phyloP scores from a whole-genome alignment of 331 rosid genomes.

The Acacia pycnantha region DNA sequence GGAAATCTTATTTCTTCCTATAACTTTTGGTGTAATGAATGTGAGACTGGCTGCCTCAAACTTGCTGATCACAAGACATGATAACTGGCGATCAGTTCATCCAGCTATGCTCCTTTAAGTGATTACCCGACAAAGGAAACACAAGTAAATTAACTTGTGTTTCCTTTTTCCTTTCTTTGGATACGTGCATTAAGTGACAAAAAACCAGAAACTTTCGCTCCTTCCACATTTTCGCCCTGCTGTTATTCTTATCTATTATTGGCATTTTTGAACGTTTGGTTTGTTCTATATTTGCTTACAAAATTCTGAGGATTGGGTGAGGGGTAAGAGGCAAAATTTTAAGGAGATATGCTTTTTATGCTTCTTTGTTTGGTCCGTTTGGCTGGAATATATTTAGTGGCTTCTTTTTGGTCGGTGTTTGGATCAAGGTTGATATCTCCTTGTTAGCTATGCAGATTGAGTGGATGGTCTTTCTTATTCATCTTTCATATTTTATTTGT shows the following conservation, averaged over 20 bases:
- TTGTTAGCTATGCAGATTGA: not conserved
- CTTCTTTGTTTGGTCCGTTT: not conserved
- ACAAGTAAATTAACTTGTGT: not conserved
- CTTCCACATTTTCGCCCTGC: not conserved
- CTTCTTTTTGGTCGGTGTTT: not conserved
- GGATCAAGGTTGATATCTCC: not conserved
- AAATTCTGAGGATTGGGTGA: not conserved
- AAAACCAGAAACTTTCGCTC: not conserved
- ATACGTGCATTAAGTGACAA: not conserved
- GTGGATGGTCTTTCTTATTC: not conserved
- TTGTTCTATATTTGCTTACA: not conserved
- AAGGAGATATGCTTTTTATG: not conserved
- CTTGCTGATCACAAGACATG: not conserved
- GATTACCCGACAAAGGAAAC: not conserved
- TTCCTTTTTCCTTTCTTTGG: not conserved
- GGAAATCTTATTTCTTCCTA: not conserved
- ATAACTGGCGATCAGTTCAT: not conserved
- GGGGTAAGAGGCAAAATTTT: not conserved
- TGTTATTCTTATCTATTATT: not conserved
- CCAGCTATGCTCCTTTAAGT: not conserved
- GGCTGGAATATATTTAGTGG: not conserved
- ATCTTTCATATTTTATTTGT: not conserved
- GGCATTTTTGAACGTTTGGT: not conserved
- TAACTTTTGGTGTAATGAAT: not conserved
- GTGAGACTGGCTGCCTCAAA: not conserved